Evolutionary conservation across 2,329 filamentous ascomycete species (phyloP).

Genomic region (Metarhizium humberi): DNA sequence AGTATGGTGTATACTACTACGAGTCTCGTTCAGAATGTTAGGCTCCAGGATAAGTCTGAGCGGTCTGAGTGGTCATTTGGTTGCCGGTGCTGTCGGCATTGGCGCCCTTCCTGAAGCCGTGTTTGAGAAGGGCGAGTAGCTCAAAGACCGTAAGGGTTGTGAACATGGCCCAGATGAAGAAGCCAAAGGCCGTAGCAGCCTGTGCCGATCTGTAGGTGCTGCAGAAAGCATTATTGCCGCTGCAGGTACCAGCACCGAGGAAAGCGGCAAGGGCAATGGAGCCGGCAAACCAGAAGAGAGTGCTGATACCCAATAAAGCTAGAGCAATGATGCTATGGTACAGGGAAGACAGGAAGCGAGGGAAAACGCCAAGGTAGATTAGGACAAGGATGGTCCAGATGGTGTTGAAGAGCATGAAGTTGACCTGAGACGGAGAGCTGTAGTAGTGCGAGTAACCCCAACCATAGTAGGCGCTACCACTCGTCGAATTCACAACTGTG

Average conservation of each 20-base stretch:
- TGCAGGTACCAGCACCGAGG: constrained; percentile 45
- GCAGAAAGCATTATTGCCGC: constrained; percentile 44
- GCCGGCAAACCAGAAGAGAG: constrained; percentile 85
- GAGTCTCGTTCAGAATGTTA: background rate
- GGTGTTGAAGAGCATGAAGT: constrained; percentile 72
- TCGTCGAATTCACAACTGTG: constrained; percentile 8
- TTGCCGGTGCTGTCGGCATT: constrained; percentile 17
- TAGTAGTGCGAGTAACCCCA: constrained; percentile 4
- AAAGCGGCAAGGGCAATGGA: constrained; percentile 67
- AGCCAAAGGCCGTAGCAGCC: constrained; percentile 57
- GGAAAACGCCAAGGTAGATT: constrained; percentile 59
- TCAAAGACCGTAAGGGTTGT: constrained; percentile 38
- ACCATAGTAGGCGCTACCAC: background rate
- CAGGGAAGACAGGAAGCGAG: constrained; percentile 48
- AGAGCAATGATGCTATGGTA: constrained; percentile 59
- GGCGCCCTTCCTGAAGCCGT: constrained; percentile 13
- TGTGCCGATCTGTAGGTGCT: constrained; percentile 37
- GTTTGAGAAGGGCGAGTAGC: constrained; percentile 29
- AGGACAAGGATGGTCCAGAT: constrained; percentile 69
- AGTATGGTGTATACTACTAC: background rate
- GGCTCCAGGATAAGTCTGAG: constrained; percentile 1
- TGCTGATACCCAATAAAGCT: constrained; percentile 60
- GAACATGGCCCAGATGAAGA: constrained; percentile 51
- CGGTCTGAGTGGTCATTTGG: constrained; percentile 8
- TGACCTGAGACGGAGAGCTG: constrained; percentile 45